These are phyloP conservation scores for Alternaria sp. DNA, from an alignment of 2,329 filamentous ascomycete genomes.

Conservation along the genomic window DNA sequence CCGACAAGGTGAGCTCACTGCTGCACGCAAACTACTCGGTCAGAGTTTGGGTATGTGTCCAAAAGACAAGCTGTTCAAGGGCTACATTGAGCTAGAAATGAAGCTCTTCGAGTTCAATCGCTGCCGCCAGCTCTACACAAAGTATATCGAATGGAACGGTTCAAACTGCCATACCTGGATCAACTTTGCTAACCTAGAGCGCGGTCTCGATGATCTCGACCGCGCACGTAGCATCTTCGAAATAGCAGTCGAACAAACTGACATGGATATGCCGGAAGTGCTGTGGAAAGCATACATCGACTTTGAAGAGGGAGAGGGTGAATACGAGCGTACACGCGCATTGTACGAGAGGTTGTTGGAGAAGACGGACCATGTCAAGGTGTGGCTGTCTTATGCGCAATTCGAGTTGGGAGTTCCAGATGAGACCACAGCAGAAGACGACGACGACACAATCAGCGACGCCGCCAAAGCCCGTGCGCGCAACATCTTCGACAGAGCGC, in stretches of 20 bases:
- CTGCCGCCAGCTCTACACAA: slow-evolving; percentile 91
- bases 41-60: slow-evolving; percentile 93
- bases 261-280: slow-evolving; percentile 89
- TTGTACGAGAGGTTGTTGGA: slow-evolving; percentile 90
- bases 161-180: slow-evolving; percentile 96
- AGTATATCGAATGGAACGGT: slow-evolving; percentile 91
- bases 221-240: slow-evolving; percentile 86
- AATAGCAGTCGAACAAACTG: slow-evolving; percentile 78
- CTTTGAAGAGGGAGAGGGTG: slow-evolving; percentile 94
- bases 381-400: slow-evolving; percentile 98
- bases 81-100: slow-evolving; percentile 91
- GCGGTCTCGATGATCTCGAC: slow-evolving; percentile 88
- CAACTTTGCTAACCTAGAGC: slow-evolving; percentile 91
- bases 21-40: slow-evolving; percentile 88
- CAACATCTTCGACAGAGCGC: slow-evolving; percentile 83
- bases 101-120: slow-evolving; percentile 94
- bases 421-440: slow-evolving; percentile 63
- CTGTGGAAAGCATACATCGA: slow-evolving; percentile 99
- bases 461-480: slow-evolving; percentile 85
- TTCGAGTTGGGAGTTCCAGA: slow-evolving; percentile 97
- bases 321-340: slow-evolving; percentile 81
- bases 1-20: slow-evolving; percentile 80
- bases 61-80: slow-evolving; percentile 93
- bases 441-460: slow-evolving; percentile 73
- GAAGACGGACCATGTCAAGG: slow-evolving; percentile 98